Conservation (phyloP, 257 asterid species). For the Lycium ferocissimum region DNA sequence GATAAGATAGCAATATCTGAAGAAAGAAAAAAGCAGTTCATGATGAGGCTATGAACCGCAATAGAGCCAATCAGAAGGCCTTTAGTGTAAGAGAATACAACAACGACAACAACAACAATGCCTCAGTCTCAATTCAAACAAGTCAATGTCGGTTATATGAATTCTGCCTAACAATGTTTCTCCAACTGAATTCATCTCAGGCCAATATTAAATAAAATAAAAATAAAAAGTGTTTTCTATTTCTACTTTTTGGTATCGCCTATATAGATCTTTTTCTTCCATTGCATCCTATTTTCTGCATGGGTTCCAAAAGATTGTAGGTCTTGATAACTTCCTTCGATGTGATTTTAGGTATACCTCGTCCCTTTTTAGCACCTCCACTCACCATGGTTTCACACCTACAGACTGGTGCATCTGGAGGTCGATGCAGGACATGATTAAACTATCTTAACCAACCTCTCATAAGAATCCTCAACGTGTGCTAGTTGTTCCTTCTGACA, state of each 20-base stretch:
- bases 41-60: conserved; percentile 12
- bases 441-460: not conserved
- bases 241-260: not conserved
- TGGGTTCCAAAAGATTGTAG: not conserved
- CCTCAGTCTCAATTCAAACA: not conserved
- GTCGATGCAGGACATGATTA: not conserved
- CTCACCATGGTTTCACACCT: not conserved
- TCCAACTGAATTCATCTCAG: not conserved
- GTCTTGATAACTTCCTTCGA: not conserved
- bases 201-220: not conserved
- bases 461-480: not conserved
- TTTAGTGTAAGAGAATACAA: conserved; percentile 4
- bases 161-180: not conserved
- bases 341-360: not conserved
- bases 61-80: not conserved
- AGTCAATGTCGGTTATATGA: not conserved
- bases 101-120: not conserved
- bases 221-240: not conserved
- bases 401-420: not conserved
- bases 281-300: not conserved
- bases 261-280: not conserved
- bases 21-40: not conserved
- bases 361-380: not conserved
- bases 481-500: not conserved
- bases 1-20: not conserved